Evolutionary conservation across 2,329 filamentous ascomycete species (phyloP), one percentile per base, ranked within the genome.

Genomic region (Hymenoscyphus occultus): DNA sequence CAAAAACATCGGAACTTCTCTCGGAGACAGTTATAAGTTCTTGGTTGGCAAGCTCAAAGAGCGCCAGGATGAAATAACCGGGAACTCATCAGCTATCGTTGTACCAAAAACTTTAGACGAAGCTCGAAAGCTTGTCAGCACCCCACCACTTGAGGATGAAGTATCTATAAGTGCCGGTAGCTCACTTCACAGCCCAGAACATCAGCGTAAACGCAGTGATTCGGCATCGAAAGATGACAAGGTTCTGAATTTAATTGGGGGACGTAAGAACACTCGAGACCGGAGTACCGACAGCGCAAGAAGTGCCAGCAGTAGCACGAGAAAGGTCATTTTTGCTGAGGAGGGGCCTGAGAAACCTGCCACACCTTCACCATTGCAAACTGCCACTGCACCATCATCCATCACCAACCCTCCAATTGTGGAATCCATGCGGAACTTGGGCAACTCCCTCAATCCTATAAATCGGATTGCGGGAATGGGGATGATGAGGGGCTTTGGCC

Each of bases 21-120:
- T 98, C 3, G 93, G 94, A 66, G 93, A 92, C 73, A 97, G 93
- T 75, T 96, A 97, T 79, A 95, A 93, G 66, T 96, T 98, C 75
- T 80, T 99, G 31, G 87, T 99, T 63, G 94, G 94, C 16, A 91
- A 93, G 70, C 82, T 97, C 22, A 92, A 90, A 67, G 93, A 97
- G 76, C 82, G 87, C 71, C 79, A 86, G 74, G 76, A 82, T 70
- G 72, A 78, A 71, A 74, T 77, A 1, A 77, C 78, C 35, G 76
- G 78, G 5, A 77, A 79, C 28, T 77, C 78, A 56, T 79, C 83
- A 16, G 83, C 87, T 2, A 78, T 86, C 6, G 74, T 82, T 51
- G 83, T 96, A 0, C 95, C 95, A 1, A 94, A 92, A 73, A 99
- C 95, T 1, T 81, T 99, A 0, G 95, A 97, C 71, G 95, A 99